Evolutionary conservation across 306 rosid species (phyloP).

Genomic region (Ziziphus jujuba): DNA sequence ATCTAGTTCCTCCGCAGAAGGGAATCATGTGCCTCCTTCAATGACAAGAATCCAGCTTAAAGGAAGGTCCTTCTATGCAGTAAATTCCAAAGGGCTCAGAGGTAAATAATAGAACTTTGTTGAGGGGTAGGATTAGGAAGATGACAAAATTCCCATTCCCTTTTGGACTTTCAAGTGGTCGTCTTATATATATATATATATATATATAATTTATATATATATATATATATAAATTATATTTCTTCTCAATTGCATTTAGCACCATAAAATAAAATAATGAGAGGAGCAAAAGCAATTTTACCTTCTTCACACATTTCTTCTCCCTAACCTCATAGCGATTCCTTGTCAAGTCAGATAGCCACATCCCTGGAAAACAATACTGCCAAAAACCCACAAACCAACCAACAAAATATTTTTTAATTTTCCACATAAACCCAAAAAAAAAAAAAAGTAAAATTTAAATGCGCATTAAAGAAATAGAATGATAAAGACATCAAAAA

Average conservation of each 20-base stretch:
- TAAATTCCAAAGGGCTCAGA: too few relatives aligned
- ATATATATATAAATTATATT: neutral
- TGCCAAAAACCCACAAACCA: conserved; percentile 23
- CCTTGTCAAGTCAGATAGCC: conserved; percentile 72
- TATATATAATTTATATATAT: neutral
- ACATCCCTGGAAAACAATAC: conserved; percentile 80
- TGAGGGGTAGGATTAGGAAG: too few relatives aligned
- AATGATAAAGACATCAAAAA: neutral
- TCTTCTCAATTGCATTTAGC: neutral
- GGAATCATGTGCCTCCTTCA: too few relatives aligned
- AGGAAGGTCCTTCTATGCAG: too few relatives aligned
- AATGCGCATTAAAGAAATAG: neutral
- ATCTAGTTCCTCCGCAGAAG: too few relatives aligned
- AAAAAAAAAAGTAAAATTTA: neutral
- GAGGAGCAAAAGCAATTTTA: conserved; percentile 22
- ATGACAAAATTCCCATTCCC: too few relatives aligned
- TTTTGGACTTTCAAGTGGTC: too few relatives aligned
- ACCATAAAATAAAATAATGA: neutral
- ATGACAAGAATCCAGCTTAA: too few relatives aligned
- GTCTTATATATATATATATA: too few relatives aligned
- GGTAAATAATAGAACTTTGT: too few relatives aligned
- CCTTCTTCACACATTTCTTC: conserved; percentile 77
- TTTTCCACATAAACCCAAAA: neutral
- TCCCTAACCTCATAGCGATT: conserved; percentile 77
- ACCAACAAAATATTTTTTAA: neutral